Conservation (phyloP, 768 basidiomycete species). For the Leccinum aurantiacum region DNA sequence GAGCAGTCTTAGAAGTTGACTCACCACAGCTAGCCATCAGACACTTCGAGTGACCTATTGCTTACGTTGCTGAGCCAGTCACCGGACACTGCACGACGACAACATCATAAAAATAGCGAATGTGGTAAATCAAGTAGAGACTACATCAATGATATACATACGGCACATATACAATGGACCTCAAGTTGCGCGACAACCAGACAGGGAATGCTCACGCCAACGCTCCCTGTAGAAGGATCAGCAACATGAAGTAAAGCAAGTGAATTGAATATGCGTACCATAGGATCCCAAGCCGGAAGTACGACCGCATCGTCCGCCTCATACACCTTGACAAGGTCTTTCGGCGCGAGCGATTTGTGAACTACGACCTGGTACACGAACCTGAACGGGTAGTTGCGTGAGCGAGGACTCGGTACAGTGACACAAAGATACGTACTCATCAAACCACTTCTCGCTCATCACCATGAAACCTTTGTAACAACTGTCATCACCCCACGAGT, state of each 20-base stretch:
- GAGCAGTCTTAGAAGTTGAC: neutral
- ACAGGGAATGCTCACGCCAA: constrained; percentile 20
- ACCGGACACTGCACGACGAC: neutral
- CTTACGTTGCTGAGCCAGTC: neutral
- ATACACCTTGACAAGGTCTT: constrained; percentile 77
- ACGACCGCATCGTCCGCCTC: constrained; percentile 65
- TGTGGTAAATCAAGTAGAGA: neutral
- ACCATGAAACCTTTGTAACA: constrained; percentile 89
- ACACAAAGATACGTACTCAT: constrained; percentile 55
- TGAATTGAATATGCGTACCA: constrained; percentile 27
- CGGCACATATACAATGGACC: neutral
- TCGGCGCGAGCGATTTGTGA: constrained; percentile 75
- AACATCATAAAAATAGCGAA: neutral
- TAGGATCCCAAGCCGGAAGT: constrained; percentile 82
- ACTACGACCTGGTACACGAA: constrained; percentile 94
- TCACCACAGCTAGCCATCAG: neutral
- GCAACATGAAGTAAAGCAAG: neutral
- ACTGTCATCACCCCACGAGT: constrained; percentile 81
- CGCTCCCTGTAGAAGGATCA: constrained; percentile 16
- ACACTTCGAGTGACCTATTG: neutral
- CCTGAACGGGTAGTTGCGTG: constrained; percentile 36
- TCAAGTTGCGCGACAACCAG: neutral
- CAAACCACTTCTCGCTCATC: constrained; percentile 93
- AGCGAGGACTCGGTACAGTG: neutral
- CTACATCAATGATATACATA: neutral